Base-by-base conservation (phyloP, 2,329 filamentous ascomycete species). In the Apiospora pterosperma region DNA sequence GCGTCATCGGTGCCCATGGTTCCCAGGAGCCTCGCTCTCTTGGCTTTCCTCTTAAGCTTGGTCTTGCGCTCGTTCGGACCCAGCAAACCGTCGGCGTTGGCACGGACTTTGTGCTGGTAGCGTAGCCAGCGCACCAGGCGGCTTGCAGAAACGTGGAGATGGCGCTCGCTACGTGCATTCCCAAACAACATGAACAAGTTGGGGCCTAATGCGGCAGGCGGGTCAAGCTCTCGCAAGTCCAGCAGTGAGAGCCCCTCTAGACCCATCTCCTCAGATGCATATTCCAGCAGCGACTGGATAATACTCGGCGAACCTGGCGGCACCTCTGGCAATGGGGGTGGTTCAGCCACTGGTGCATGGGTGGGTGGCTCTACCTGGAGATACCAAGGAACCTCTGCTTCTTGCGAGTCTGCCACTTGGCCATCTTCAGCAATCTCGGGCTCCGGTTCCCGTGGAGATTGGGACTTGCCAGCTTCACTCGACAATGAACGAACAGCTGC, bases 141-240 rank as follows among this genome's bases (percentile, higher is more conserved):
- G 73, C 97, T 93, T 0, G 94, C 93, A 1, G 92, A 92, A 25
- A 97, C 90, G 74, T 97, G 95, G 39, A 99, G 82, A 79, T 99
- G 96, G 62, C 95, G 93, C 76, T 97, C 92, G 72, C 92, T 96
- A 65, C 96, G 90, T 16, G 95, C 92, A 10, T 93, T 97, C 44
- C 91, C 93, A 68, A 99, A 88, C 36, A 99, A 79, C 96, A 98
- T 98, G 63, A 99, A 85, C 34, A 97, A 84, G 71, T 95, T 94
- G 2, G 92, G 88, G 1, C 96, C 96, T 1, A 99, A 84, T 0
- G 94, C 94, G 0, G 95, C 90, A 0, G 94, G 92, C 0, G 94
- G 93, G 71, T 97, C 92, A 61, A 98, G 84, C 41, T 87, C 81
- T 64, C 96, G 92, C 36, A 99, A 83, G 74, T 99, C 96, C 59